Conservation (phyloP, 345 rosid genomes). For the Dovyalis caffra region DNA sequence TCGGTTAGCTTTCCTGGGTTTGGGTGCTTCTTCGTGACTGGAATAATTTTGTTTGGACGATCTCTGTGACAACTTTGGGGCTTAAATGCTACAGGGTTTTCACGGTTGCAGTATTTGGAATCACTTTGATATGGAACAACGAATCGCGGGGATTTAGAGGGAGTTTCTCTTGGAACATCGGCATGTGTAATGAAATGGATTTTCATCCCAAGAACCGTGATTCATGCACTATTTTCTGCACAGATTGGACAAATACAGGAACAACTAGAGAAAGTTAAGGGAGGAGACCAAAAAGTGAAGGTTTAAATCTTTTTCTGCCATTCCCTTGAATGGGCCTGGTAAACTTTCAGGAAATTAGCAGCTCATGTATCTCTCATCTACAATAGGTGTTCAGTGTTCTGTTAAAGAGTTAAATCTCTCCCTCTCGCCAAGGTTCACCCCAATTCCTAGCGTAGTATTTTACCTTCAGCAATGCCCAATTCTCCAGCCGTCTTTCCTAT, state of each 20-base stretch:
- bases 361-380: background rate
- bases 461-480: no score
- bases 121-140: background rate
- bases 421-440: background rate
- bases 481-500: no score
- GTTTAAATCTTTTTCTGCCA: background rate
- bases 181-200: background rate
- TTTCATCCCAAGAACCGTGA: background rate
- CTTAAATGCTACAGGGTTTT: background rate
- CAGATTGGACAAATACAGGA: background rate
- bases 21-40: background rate
- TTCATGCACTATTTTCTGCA: background rate
- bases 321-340: background rate
- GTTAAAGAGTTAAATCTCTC: background rate
- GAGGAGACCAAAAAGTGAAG: background rate
- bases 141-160: background rate
- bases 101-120: background rate
- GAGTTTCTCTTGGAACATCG: background rate
- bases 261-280: background rate
- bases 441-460: no score
- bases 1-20: no score
- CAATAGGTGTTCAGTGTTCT: background rate
- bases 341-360: background rate
- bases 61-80: background rate
- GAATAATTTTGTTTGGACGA: background rate